Conservation (phyloP, 768 basidiomycete species). For the Kwoniella botswanensis region DNA sequence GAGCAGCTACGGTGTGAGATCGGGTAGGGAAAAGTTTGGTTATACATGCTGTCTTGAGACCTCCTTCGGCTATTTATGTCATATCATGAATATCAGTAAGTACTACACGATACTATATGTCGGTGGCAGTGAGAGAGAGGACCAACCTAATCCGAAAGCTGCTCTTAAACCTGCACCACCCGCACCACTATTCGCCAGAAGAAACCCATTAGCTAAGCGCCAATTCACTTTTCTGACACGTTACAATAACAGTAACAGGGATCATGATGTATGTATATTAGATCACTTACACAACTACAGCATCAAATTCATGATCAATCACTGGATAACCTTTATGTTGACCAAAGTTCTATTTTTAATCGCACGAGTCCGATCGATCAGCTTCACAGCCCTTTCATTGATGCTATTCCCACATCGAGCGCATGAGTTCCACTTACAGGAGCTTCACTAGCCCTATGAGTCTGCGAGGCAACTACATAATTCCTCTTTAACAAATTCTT, state of each 20-base stretch:
- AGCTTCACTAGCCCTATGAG: constrained; percentile 54
- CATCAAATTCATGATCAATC: constrained; percentile 98
- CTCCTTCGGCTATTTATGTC: constrained; percentile 73
- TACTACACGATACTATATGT: constrained; percentile 8
- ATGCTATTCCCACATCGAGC: constrained; percentile 3
- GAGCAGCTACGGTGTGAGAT: constrained; percentile 98
- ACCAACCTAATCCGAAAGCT: constrained; percentile 79
- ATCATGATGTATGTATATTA: neutral
- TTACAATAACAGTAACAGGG: too few species aligned
- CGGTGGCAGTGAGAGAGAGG: neutral
- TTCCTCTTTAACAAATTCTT: constrained; percentile 19
- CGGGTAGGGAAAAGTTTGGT: constrained; percentile 98
- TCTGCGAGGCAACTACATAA: constrained; percentile 48
- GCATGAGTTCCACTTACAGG: constrained; percentile 37
- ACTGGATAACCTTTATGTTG: constrained; percentile 71
- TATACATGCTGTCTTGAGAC: constrained; percentile 98
- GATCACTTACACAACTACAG: constrained; percentile 86
- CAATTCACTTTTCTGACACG: constrained; percentile 12
- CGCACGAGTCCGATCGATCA: constrained; percentile 5
- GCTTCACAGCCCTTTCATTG: neutral
- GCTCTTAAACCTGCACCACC: constrained; percentile 98
- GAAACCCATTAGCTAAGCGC: constrained; percentile 15
- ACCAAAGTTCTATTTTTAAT: constrained; percentile 49
- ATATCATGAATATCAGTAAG: neutral
- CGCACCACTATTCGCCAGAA: constrained; percentile 70